phyloP scores from a whole-genome alignment of 1,139 yeast genomes.

The Lodderomyces pseudojiufengensis region DNA sequence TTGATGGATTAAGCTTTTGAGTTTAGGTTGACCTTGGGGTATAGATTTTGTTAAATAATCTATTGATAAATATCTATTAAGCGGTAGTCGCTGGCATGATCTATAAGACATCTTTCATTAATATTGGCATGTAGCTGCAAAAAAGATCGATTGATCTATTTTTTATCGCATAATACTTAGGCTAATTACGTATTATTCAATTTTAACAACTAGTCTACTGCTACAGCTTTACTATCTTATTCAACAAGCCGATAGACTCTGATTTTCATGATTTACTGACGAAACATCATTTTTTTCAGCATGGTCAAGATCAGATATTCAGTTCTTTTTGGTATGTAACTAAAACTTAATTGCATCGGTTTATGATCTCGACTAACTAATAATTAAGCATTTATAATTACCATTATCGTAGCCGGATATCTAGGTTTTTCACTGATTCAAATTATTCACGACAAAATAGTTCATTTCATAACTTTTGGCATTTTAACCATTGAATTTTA shows the following conservation, averaged over 20 bases:
- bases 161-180: too few species aligned
- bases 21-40: neutral
- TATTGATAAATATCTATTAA: conserved; percentile 5
- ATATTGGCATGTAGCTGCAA: too few species aligned
- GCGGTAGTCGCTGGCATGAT: conserved; percentile 3
- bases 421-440: conserved; percentile 52
- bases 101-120: too few species aligned
- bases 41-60: conserved; percentile 5
- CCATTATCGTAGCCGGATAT: conserved; percentile 33
- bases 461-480: conserved; percentile 50
- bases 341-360: too few species aligned
- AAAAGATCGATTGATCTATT: too few species aligned
- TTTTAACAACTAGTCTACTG: too few species aligned
- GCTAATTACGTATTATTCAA: too few species aligned
- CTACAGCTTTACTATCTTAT: too few species aligned
- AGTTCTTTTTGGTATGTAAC: conserved; percentile 2
- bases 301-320: conserved; percentile 4
- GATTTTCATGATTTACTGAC: too few species aligned
- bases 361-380: too few species aligned
- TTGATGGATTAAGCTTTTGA: too few species aligned
- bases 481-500: conserved; percentile 51
- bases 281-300: neutral
- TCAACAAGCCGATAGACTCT: too few species aligned
- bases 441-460: conserved; percentile 48
- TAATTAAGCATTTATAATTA: conserved; percentile 24